Conservation (phyloP, 2,329 filamentous ascomycete genomes). For the Cadophora malorum region DNA sequence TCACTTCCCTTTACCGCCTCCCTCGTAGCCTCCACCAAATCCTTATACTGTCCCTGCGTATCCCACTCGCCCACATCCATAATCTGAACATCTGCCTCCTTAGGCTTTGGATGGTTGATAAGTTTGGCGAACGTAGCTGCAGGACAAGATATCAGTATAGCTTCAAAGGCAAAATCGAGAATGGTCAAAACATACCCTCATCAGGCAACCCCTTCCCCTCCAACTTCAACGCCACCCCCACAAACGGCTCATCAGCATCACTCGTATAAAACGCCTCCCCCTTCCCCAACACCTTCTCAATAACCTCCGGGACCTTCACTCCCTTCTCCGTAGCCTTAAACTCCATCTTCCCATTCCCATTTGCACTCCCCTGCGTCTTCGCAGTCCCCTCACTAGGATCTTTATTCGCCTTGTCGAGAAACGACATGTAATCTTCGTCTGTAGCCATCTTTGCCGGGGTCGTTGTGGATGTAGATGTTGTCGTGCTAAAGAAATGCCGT, state of each 20-base stretch:
- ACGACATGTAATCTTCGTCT: constrained; percentile 83
- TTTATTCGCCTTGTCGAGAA: constrained; percentile 86
- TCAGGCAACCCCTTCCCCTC: constrained; percentile 61
- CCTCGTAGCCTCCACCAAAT: constrained; percentile 72
- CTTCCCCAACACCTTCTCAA: constrained; percentile 53
- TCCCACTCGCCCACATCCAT: constrained; percentile 77
- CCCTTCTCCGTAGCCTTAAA: constrained; percentile 61
- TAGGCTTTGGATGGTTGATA: constrained; percentile 62
- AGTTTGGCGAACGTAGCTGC: constrained; percentile 73
- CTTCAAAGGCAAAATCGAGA: too few relatives aligned
- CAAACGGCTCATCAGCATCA: constrained; percentile 87
- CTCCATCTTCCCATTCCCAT: constrained; percentile 44
- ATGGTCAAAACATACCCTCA: constrained; percentile 68
- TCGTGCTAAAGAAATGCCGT: constrained; percentile 27
- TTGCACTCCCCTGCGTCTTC: constrained; percentile 42
- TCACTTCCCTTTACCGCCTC: constrained; percentile 67
- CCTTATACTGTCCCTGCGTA: constrained; percentile 69
- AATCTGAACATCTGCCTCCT: constrained; percentile 66
- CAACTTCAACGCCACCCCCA: constrained; percentile 73
- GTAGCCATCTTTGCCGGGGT: constrained; percentile 62
- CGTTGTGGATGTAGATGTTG: background rate
- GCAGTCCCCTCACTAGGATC: constrained; percentile 69
- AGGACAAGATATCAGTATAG: constrained; percentile 12
- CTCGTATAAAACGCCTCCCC: constrained; percentile 73
- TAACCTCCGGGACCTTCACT: constrained; percentile 63